Evolutionary conservation across 1,139 yeast genomes (phyloP).

Genomic region (Sugiyamaella grinbergsii): DNA sequence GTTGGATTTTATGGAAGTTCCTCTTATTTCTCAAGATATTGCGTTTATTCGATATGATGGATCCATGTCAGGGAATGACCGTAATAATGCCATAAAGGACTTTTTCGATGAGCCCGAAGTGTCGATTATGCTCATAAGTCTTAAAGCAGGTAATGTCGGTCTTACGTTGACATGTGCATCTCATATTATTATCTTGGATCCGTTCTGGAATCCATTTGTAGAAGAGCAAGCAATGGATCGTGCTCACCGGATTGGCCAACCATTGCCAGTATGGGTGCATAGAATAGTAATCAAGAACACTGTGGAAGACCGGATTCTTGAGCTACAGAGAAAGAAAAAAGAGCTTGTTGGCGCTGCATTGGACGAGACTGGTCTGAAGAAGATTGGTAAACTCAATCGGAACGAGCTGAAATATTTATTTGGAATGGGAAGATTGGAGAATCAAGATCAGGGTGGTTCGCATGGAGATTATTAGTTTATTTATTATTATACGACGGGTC

Average conservation of each 20-base stretch:
- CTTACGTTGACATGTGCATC: conserved; percentile 90
- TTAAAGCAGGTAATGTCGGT: conserved; percentile 93
- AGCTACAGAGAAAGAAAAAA: conserved; percentile 71
- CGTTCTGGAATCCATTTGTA: conserved; percentile 96
- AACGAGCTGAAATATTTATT: conserved; percentile 77
- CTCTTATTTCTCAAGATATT: conserved; percentile 53
- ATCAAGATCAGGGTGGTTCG: background rate
- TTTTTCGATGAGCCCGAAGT: conserved; percentile 61
- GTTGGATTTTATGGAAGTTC: conserved; percentile 67
- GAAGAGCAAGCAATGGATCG: conserved; percentile 97
- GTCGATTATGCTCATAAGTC: conserved; percentile 66
- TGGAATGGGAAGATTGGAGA: conserved; percentile 53
- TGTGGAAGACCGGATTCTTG: conserved; percentile 84
- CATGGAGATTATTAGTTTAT: background rate
- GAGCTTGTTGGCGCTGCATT: conserved; percentile 77
- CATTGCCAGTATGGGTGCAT: conserved; percentile 70
- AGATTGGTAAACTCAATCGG: conserved; percentile 64
- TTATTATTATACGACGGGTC: background rate
- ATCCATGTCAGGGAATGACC: conserved; percentile 65
- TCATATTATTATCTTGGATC: conserved; percentile 86
- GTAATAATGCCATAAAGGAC: conserved; percentile 61
- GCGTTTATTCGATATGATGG: conserved; percentile 76
- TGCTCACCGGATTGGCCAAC: conserved; percentile 91
- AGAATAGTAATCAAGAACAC: conserved; percentile 65
- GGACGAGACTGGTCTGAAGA: conserved; percentile 72